Evolutionary conservation across 1,139 yeast genomes (phyloP).

Genomic region (Taphrina deformans): DNA sequence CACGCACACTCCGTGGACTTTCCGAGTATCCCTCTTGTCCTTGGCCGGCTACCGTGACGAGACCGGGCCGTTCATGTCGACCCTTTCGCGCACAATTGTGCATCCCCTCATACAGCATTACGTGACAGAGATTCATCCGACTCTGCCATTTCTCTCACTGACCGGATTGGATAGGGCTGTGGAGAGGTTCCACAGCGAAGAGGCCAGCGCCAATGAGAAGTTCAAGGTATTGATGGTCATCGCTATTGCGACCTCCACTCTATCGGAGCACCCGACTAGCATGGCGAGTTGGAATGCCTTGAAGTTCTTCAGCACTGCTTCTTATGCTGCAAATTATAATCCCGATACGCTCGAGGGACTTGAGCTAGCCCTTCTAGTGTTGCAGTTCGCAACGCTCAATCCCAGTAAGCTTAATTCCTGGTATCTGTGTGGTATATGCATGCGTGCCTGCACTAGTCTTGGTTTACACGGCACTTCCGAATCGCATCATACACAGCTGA

Average conservation of each 20-base stretch:
- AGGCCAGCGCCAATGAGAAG: constrained; percentile 7
- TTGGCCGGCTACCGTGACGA: constrained; percentile 30
- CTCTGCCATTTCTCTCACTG: background rate
- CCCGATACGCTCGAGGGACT: constrained; percentile 27
- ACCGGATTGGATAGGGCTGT: constrained; percentile 5
- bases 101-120: constrained; percentile 24
- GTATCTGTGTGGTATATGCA: constrained; percentile 23
- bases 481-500: background rate
- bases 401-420: constrained; percentile 22
- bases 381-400: constrained; percentile 16
- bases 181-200: background rate
- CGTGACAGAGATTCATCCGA: constrained; percentile 9
- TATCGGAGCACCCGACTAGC: constrained; percentile 15
- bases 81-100: constrained; percentile 1
- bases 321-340: constrained; percentile 11
- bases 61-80: constrained; percentile 18
- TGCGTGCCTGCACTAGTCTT: constrained; percentile 21
- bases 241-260: constrained; percentile 17
- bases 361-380: constrained; percentile 8
- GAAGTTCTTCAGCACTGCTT: constrained; percentile 21
- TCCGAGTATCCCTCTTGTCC: constrained; percentile 3
- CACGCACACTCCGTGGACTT: constrained; percentile 20
- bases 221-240: constrained; percentile 18
- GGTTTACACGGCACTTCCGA: constrained; percentile 6
- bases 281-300: constrained; percentile 18